Percentiles rank a stretch among this genome's conserved stretches.
phyloP scores from a whole-genome alignment of 2,329 filamentous ascomycete species.

The Trichoderma sp. region DNA sequence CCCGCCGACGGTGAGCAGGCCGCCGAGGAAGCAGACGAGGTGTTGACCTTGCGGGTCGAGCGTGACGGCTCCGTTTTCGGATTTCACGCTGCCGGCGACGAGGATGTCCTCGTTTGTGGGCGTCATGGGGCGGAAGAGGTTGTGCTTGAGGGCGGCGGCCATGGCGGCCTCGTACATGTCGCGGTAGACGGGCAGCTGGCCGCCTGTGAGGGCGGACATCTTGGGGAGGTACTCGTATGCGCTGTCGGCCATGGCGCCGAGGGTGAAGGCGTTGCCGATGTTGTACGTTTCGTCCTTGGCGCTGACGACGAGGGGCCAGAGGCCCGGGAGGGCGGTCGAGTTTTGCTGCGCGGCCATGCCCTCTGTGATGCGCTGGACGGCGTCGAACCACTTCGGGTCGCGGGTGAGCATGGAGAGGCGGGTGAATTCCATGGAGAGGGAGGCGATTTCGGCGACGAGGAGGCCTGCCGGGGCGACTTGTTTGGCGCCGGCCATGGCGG shows the following conservation, averaged over 20 bases:
- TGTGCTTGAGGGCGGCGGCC: constrained; percentile 59
- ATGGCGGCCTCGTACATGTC: constrained; percentile 65
- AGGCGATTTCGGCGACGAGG: constrained; percentile 65
- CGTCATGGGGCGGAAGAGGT: constrained; percentile 72
- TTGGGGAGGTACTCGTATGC: constrained; percentile 64
- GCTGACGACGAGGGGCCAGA: constrained; percentile 72
- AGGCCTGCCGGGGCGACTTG: constrained; percentile 31
- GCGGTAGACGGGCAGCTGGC: constrained; percentile 60
- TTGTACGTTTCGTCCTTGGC: constrained; percentile 52
- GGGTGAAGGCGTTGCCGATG: constrained; percentile 46
- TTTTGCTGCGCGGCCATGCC: constrained; percentile 67
- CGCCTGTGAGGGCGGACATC: constrained; percentile 66
- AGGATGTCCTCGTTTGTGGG: constrained; percentile 64
- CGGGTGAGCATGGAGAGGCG: constrained; percentile 70
- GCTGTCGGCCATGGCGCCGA: constrained; percentile 58
- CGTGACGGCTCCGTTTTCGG: constrained; percentile 47
- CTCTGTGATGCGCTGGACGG: constrained; percentile 68
- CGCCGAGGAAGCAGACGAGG: constrained; percentile 66
- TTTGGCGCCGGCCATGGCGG: constrained; percentile 34
- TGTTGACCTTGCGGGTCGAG: constrained; percentile 54
- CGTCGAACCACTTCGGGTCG: constrained; percentile 72
- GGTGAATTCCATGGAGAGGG: constrained; percentile 71
- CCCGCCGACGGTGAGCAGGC: constrained; percentile 65
- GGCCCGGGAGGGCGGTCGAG: constrained; percentile 67
- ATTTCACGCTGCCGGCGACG: constrained; percentile 57